Base-by-base conservation (phyloP, 768 basidiomycete species). In the Naematelia encephala region DNA sequence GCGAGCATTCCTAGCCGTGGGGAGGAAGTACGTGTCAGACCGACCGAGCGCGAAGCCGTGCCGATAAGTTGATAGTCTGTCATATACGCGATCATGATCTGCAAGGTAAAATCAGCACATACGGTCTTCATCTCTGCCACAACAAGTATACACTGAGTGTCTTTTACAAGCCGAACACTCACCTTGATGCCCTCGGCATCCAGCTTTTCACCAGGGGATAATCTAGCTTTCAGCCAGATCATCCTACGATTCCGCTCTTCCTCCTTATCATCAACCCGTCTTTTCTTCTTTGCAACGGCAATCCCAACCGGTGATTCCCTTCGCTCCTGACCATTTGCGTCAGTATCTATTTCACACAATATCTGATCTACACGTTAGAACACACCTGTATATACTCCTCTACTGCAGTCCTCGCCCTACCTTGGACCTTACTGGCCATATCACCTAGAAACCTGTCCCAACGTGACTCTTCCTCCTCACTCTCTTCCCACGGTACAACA, bases 31-130 rank as follows among this genome's bases (percentile, higher is more conserved):
- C 67, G 60, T 19, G 69, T 69, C 29, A 78, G 58, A 0, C 75
- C 75, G 11, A 76, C 64, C 2, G 70, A 64, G 19, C 71, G 64
- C 3, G 73, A 60, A 2, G 75, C 75, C 3, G 75, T 74, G 4
- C 77, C 77, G 54, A 77, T 73, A 55, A 77, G 74, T 56, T 74
- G 73, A 53, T 75, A 75, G 63, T 78, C 77, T 22, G 71, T 66
- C 58, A 77, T 70, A 51, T 76, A 77, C 1, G 73, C 76, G 12
- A 77, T 70, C 61, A 78, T 74, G n/a, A 66, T 65, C 72, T 74
- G 47, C n/a, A n/a, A n/a, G n/a, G 19, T 14, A 2, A 16, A 16
- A 50, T 61, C 27, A 62, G 45, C 59, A 27, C 27, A 43, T 21
- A 43, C 5, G 23, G 10, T 12, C 16, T 47, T 13, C 34, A 43